A percentile compares a stretch with the other conserved stretches of the same genome.
Conservation (phyloP, 1,284 basidiomycete genomes). For the Cutaneotrichosporon spelunceum region DNA sequence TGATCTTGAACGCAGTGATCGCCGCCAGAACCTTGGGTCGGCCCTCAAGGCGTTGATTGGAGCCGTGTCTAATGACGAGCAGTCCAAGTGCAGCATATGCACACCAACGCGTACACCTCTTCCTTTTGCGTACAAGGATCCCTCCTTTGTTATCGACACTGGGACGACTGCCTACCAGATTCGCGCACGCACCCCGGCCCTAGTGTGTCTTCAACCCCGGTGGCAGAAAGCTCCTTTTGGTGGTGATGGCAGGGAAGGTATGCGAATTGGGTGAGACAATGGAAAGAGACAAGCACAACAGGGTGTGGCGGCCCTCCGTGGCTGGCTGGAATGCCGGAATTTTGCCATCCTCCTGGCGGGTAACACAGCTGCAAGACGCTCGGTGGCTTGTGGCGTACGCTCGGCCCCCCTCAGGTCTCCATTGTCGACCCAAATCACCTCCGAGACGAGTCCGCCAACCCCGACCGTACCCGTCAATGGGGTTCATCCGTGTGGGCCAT, state of each 20-base stretch:
- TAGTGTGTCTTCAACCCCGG: background rate
- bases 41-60: too few species aligned
- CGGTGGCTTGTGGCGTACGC: background rate
- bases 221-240: background rate
- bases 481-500: background rate
- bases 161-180: background rate
- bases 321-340: background rate
- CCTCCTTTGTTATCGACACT: background rate
- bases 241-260: constrained; percentile 1
- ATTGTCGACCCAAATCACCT: background rate
- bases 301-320: background rate
- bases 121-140: too few species aligned
- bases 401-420: background rate
- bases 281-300: background rate
- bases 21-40: background rate
- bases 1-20: too few species aligned
- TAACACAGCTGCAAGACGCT: background rate
- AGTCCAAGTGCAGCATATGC: too few species aligned
- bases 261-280: background rate
- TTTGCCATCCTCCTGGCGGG: background rate
- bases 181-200: background rate
- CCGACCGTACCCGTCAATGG: background rate
- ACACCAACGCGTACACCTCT: background rate
- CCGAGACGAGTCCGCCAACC: background rate
- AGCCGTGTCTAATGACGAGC: too few species aligned